Evolutionary conservation across 495 filamentous ascomycete genomes (phyloP), one percentile per base, ranked within the genome.

Genomic region (Rusavskia elegans): DNA sequence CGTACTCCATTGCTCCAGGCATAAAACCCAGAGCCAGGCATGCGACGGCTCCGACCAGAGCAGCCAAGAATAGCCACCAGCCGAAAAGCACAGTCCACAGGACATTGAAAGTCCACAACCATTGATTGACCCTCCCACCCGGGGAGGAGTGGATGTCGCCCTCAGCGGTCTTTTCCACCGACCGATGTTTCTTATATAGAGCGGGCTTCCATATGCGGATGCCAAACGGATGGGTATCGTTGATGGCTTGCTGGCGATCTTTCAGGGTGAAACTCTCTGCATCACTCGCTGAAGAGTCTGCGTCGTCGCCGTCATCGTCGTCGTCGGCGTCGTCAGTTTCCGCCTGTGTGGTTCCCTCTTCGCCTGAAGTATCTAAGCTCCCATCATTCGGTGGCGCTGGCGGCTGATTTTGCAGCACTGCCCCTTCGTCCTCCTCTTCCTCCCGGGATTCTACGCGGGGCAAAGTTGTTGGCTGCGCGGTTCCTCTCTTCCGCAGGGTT

Each of bases 131-230:
- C 56, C 81, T 79, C 16, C 87, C 88, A 7, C 93, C 93, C 3
- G 92, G 92, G 5, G 88, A 82, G 13, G 88, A 95, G 68, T 99
- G 92, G 54, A 99, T 97, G 68, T 99, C 92, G 7, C 84, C 89
- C 66, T 99, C 92, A 4, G 90, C 92, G 36, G 81, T 93, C 69
- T 92, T 90, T 59, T 96, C 87, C 16, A 99, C 92, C 8, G 93
- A 97, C 53, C 92, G 80, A 58, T 81, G 82, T 64, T 99, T 99
- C 72, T 97, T 97, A 75, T 99, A 99, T 38, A 99, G 63, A 0
- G 92, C 92, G 19, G 92, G 92, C 66, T 99, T 99, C 92, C 92
- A 99, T 32, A 99, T 84, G 55, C 92, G 83, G 61, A 99, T 97
- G 66, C 92, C 92, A 58, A 99, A 99, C 0, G 92, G 92, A 71